Evolutionary conservation across 768 basidiomycete genomes (phyloP).

Genomic region (Mycena albidolilacea): DNA sequence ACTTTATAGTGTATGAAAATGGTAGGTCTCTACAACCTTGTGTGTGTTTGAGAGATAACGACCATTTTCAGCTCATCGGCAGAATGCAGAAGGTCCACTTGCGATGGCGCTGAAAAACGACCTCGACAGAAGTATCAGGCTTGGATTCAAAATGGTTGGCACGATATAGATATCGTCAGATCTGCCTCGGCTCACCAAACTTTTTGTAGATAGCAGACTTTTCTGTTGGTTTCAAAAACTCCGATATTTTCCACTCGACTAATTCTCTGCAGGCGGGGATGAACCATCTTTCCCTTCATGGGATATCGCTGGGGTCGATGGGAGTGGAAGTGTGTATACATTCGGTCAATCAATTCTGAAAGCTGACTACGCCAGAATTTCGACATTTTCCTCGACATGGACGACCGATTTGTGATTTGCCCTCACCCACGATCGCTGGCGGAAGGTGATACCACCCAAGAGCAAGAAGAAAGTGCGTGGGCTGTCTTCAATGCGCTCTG

Average conservation of each 20-base stretch:
- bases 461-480: background rate
- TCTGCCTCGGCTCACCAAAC: background rate
- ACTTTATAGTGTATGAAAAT: background rate
- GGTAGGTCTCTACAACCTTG: background rate
- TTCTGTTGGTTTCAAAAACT: background rate
- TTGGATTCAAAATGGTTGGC: background rate
- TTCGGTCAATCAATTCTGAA: background rate
- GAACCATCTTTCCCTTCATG: background rate
- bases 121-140: background rate
- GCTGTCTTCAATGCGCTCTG: background rate
- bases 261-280: background rate
- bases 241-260: background rate
- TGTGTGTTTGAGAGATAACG: background rate
- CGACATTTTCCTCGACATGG: background rate
- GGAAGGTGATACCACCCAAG: background rate
- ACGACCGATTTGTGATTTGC: background rate
- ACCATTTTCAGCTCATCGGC: background rate
- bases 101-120: background rate
- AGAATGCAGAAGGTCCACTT: background rate
- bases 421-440: background rate
- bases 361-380: background rate
- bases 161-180: background rate
- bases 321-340: background rate
- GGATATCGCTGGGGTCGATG: background rate
- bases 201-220: conserved; percentile 3